phyloP scores from a whole-genome alignment of 768 basidiomycete species.

The Lactifluus echinatus region DNA sequence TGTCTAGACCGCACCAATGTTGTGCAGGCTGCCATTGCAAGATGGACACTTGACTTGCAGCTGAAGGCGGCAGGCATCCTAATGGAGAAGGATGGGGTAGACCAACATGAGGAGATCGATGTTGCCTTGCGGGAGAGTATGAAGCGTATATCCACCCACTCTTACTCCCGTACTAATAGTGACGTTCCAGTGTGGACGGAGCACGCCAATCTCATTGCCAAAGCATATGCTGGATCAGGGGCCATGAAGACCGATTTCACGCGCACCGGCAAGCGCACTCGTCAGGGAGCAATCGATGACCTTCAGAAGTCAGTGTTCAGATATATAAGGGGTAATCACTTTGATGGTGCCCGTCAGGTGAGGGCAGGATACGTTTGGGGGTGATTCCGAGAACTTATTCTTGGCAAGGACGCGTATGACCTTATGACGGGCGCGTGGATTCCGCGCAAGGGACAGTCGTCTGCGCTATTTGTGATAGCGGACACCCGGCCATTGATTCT shows the following conservation, averaged over 20 bases:
- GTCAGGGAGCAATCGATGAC: constrained; percentile 73
- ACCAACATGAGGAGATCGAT: constrained; percentile 73
- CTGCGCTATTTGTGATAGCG: constrained; percentile 60
- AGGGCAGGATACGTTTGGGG: not conserved
- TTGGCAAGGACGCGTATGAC: constrained; percentile 79
- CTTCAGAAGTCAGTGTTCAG: constrained; percentile 75
- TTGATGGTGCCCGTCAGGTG: constrained; percentile 89
- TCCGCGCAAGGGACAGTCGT: constrained; percentile 66
- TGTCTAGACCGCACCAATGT: constrained; percentile 95
- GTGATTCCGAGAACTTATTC: constrained; percentile 1
- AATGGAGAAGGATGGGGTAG: constrained; percentile 59
- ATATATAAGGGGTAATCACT: constrained; percentile 94
- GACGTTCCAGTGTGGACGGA: constrained; percentile 85
- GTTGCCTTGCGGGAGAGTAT: constrained; percentile 81
- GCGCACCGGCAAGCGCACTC: constrained; percentile 82
- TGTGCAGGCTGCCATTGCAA: constrained; percentile 84
- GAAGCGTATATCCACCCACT: constrained; percentile 24
- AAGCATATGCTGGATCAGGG: constrained; percentile 89
- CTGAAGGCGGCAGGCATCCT: constrained; percentile 67
- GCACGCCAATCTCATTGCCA: constrained; percentile 85
- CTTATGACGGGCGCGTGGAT: constrained; percentile 87
- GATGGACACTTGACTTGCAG: constrained; percentile 74
- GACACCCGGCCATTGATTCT: constrained; percentile 77
- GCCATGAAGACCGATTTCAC: constrained; percentile 97
- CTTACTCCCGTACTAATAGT: constrained; percentile 5